A percentile compares a stretch with the other conserved stretches of the same genome.
These are phyloP conservation scores for Fraxinus xanthoxyloides DNA, from an alignment of 305 asterid genomes.

Conservation along the genomic window DNA sequence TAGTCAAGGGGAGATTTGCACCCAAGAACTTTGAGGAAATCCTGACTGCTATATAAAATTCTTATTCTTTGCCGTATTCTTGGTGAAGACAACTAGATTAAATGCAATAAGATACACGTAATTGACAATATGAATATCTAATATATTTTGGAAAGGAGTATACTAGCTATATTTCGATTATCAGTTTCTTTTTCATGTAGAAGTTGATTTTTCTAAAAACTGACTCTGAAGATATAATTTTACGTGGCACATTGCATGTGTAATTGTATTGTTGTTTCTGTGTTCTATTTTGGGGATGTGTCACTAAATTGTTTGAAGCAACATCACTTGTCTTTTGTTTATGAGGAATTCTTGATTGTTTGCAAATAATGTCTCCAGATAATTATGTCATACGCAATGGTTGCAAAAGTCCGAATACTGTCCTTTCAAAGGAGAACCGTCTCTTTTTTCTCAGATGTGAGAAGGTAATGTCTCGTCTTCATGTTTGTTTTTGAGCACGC, in stretches of 20 bases:
- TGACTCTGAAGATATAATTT: neutral
- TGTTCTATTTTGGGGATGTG: neutral
- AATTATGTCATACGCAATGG: conserved; percentile 86
- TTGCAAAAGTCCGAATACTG: conserved; percentile 84
- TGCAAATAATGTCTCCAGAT: conserved; percentile 37
- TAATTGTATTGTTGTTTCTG: neutral
- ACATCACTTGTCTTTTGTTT: neutral
- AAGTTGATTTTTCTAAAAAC: neutral
- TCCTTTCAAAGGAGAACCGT: conserved; percentile 79
- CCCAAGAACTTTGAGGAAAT: conserved; percentile 92
- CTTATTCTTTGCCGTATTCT: neutral
- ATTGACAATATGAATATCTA: neutral
- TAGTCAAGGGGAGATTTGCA: conserved; percentile 83
- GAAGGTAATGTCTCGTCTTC: conserved; percentile 43
- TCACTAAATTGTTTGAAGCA: neutral
- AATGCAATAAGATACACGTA: neutral
- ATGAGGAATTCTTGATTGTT: neutral
- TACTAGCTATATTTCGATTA: neutral
- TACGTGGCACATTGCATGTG: neutral
- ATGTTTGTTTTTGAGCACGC: neutral
- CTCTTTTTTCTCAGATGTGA: conserved; percentile 88
- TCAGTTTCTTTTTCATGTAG: neutral
- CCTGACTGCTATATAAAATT: too few species aligned
- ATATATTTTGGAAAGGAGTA: neutral
- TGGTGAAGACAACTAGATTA: neutral